Evolutionary conservation across 345 rosid genomes (phyloP).

Genomic region (Eutrema japonicum): DNA sequence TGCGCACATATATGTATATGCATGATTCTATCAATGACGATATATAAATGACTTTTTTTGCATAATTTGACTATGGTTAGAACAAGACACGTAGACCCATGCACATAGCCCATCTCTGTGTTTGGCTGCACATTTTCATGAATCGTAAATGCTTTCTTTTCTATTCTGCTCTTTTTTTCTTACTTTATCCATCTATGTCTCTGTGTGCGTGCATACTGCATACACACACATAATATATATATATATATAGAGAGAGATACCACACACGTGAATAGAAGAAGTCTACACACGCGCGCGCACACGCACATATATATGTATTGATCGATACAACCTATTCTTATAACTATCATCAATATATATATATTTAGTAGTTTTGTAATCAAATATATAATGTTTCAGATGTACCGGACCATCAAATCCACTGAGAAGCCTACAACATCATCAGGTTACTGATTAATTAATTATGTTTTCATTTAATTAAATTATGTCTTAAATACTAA

Average conservation of each 20-base stretch:
- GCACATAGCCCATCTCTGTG: conserved; percentile 43
- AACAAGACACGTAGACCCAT: conserved; percentile 47
- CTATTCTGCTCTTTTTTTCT: conserved; percentile 37
- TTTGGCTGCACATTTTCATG: conserved; percentile 45
- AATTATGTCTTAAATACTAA: neutral
- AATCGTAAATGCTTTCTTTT: conserved; percentile 46
- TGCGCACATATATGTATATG: conserved; percentile 29
- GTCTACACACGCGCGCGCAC: conserved; percentile 5
- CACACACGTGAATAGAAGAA: conserved; percentile 40
- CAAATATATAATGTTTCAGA: conserved; percentile 37
- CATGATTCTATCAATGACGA: conserved; percentile 37
- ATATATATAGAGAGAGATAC: neutral
- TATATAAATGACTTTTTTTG: conserved; percentile 10
- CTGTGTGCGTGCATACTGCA: conserved; percentile 39
- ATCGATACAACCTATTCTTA: conserved; percentile 17
- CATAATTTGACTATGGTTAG: conserved; percentile 24
- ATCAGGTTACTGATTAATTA: conserved; percentile 41
- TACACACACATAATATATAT: neutral
- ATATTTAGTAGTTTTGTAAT: conserved; percentile 15
- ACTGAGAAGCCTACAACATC: conserved; percentile 44
- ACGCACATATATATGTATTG: neutral
- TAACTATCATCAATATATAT: neutral
- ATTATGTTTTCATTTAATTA: neutral
- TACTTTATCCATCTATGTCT: conserved; percentile 43
- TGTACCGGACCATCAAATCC: conserved; percentile 48